Evolutionary conservation across 495 filamentous ascomycete genomes (phyloP).

Genomic region (Lasiosphaeria miniovina): DNA sequence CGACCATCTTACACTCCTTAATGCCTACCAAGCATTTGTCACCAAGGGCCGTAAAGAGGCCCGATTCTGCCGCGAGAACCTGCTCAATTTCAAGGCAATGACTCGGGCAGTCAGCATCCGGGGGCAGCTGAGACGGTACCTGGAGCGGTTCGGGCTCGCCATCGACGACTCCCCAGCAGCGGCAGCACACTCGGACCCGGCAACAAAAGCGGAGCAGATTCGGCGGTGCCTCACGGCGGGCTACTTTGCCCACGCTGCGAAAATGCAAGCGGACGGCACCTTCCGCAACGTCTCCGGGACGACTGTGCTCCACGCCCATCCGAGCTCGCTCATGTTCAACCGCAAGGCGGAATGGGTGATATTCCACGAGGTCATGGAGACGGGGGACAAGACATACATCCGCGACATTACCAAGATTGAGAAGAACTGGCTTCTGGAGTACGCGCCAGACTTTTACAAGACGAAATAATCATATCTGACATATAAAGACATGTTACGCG

Average conservation of each 20-base stretch:
- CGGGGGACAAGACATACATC: constrained; percentile 84
- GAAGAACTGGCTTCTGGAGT: constrained; percentile 86
- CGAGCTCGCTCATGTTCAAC: constrained; percentile 94
- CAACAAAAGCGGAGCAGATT: constrained; percentile 65
- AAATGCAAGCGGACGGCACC: constrained; percentile 92
- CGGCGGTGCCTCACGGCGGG: constrained; percentile 84
- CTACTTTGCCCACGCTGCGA: constrained; percentile 92
- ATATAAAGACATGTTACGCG: too few species aligned
- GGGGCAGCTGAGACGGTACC: constrained; percentile 78
- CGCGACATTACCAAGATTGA: constrained; percentile 89
- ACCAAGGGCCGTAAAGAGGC: constrained; percentile 81
- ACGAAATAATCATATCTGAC: constrained; percentile 25
- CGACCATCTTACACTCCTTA: constrained; percentile 90
- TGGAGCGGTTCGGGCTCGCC: constrained; percentile 78
- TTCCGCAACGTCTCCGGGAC: constrained; percentile 79
- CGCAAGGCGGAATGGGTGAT: constrained; percentile 97
- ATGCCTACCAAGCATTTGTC: constrained; percentile 88
- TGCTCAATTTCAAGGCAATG: constrained; percentile 82
- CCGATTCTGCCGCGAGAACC: constrained; percentile 82
- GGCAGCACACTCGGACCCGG: constrained; percentile 8
- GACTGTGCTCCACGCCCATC: constrained; percentile 78
- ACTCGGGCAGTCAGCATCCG: constrained; percentile 81
- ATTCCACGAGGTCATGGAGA: constrained; percentile 94
- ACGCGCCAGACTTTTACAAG: constrained; percentile 81
- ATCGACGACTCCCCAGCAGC: constrained; percentile 56